Evolutionary conservation across 768 basidiomycete genomes (phyloP), one percentile per base, ranked within the genome.

Genomic region (Rhizopogon vesiculosus): DNA sequence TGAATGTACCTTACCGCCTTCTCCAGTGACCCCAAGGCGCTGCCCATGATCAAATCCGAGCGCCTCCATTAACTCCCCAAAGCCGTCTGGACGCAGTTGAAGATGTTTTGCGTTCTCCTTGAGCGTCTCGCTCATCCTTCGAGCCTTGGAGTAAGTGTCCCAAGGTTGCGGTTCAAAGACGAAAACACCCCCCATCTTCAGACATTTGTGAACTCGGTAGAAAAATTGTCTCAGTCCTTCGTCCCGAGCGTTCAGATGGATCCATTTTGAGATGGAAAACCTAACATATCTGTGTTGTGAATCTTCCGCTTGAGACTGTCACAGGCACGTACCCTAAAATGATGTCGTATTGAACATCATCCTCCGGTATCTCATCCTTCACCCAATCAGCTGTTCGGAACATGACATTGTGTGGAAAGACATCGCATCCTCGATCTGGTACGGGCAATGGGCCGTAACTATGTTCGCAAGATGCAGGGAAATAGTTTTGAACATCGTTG

Each of bases 211-310:
- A 0, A 86, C 81, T 42, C 84, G 81, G 2, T 66, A 71, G 63
- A 96, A 95, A 68, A 94, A 91, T 0, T 59, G 56, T 38, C 68
- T 60, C n/a, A 96, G 62, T 0, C 84, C 93, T 1, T 80, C 79
- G 63, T 97, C 93, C 9, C 89, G 87, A 10, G 76, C 75, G 60
- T 93, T 86, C 9, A 96, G 74, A 68, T 96, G 93, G 31, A 95
- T 91, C 93, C 93, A 96, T 70, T 94, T 96, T 0, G 92, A 83
- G 43, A 95, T 71, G 0, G 93, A 95, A 61, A 96, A 84, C 1
- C 91, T 93, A 64, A 3, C 33, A 42, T 5, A 35, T 29, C 18
- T 8, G 10, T 53, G 25, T 35, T 25, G 40, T 19, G 51, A 35
- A 25, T 35, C 54, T 5, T 38, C 19, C 16, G 19, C 5, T 49